phyloP scores from a whole-genome alignment of 345 rosid genomes.

The Erodium maritimum region DNA sequence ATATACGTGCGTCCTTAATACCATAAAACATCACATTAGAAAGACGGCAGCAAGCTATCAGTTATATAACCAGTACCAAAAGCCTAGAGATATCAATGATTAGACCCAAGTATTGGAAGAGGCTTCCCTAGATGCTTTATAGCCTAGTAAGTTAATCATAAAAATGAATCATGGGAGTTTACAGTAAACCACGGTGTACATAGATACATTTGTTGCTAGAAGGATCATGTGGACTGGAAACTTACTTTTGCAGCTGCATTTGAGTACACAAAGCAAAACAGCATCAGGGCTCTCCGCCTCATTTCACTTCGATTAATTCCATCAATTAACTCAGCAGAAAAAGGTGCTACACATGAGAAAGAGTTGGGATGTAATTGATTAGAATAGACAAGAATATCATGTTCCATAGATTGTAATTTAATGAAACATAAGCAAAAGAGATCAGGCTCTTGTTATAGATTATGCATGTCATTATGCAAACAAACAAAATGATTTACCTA shows the following conservation, averaged over 20 bases:
- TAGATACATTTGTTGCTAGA: too few relatives aligned
- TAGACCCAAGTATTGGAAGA: too few relatives aligned
- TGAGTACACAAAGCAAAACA: conserved; percentile 59
- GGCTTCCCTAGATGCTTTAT: too few relatives aligned
- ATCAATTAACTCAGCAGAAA: conserved; percentile 62
- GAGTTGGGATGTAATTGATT: conserved; percentile 5
- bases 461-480: too few relatives aligned
- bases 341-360: conserved; percentile 35
- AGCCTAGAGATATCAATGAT: too few relatives aligned
- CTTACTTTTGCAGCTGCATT: conserved; percentile 62
- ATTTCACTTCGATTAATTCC: conserved; percentile 74
- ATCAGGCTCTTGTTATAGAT: too few relatives aligned
- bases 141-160: too few relatives aligned
- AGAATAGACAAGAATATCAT: background rate
- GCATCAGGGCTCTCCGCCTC: conserved; percentile 68
- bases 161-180: too few relatives aligned
- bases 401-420: background rate
- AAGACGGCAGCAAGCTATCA: background rate
- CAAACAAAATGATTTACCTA: conserved; percentile 37
- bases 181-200: too few relatives aligned
- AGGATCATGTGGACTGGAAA: background rate
- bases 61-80: too few relatives aligned
- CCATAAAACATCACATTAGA: conserved; percentile 4
- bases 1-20: conserved; percentile 51
- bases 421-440: too few relatives aligned